phyloP scores from a whole-genome alignment of 225 moss, liverwort and hornwort species.

The Asterella californica region DNA sequence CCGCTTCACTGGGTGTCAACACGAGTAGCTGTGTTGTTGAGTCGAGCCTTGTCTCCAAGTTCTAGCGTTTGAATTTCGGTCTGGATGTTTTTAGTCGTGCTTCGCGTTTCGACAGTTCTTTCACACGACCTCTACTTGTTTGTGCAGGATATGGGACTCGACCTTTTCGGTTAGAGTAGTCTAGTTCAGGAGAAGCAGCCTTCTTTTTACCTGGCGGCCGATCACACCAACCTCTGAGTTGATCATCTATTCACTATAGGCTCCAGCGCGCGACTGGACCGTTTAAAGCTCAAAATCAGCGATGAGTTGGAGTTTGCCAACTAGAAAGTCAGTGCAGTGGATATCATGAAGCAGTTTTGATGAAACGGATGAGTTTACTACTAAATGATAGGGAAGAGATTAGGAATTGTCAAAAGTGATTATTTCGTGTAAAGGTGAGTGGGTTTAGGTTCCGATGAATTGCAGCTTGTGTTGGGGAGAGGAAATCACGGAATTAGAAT shows the following conservation, averaged over 20 bases:
- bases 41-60: too few relatives aligned
- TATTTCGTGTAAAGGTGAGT: too few relatives aligned
- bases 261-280: background rate
- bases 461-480: too few relatives aligned
- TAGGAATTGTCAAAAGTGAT: too few relatives aligned
- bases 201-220: background rate
- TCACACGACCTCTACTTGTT: background rate
- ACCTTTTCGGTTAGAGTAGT: conserved; percentile 53
- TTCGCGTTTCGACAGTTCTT: background rate
- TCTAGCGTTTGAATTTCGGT: too few relatives aligned
- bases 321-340: background rate
- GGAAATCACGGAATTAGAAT: too few relatives aligned
- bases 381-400: too few relatives aligned
- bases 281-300: background rate
- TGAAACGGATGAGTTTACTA: background rate
- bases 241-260: background rate
- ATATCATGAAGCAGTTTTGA: conserved; percentile 4
- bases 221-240: background rate
- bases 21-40: background rate
- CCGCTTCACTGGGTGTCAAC: background rate
- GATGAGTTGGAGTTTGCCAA: background rate
- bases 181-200: background rate
- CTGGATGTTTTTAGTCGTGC: background rate
- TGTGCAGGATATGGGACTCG: conserved; percentile 74
- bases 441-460: too few relatives aligned